Percentiles rank a stretch among this genome's conserved stretches.
Evolutionary conservation across 179 eudicot species (phyloP).

Genomic region (Pouteria campechiana): DNA sequence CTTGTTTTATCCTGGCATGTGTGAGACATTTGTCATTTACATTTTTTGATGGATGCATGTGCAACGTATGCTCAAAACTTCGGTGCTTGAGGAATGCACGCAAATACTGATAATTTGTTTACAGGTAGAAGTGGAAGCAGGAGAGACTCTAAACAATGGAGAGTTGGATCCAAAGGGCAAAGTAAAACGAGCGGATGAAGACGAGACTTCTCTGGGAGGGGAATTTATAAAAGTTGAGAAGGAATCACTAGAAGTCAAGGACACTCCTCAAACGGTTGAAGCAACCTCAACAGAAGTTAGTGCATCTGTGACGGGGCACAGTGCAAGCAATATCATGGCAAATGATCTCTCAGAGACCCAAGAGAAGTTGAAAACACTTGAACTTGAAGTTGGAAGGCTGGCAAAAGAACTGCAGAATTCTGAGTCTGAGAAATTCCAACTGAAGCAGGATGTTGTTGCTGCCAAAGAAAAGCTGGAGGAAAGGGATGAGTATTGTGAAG

Average conservation of each 20-base stretch:
- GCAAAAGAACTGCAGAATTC: slow-evolving; percentile 42
- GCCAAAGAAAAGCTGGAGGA: slow-evolving; percentile 43
- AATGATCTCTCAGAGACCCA: slow-evolving; percentile 66
- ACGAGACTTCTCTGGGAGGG: slow-evolving; percentile 59
- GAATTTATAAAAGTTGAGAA: slow-evolving; percentile 91
- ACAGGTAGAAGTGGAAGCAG: too few relatives aligned
- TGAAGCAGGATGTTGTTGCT: slow-evolving; percentile 38
- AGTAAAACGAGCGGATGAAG: slow-evolving; percentile 47
- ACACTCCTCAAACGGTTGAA: slow-evolving; percentile 19
- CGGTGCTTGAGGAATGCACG: too few relatives aligned
- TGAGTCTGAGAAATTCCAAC: slow-evolving; percentile 46
- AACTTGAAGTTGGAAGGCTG: slow-evolving; percentile 52
- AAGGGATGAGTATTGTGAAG: slow-evolving; percentile 40
- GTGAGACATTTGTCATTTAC: too few relatives aligned
- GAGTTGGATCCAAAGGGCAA: slow-evolving; percentile 14
- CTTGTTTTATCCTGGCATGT: too few relatives aligned
- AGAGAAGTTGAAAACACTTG: slow-evolving; percentile 68
- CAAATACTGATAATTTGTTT: too few relatives aligned
- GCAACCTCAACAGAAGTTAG: slow-evolving; percentile 19
- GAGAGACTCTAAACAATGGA: too few relatives aligned
- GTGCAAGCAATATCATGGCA: slow-evolving; percentile 14
- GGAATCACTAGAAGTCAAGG: slow-evolving; percentile 44
- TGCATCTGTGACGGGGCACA: slow-evolving; percentile 19
- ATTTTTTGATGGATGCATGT: too few relatives aligned
- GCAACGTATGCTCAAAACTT: too few relatives aligned